Base-by-base conservation (phyloP, 768 basidiomycete genomes). In the Lactarius vividus region DNA sequence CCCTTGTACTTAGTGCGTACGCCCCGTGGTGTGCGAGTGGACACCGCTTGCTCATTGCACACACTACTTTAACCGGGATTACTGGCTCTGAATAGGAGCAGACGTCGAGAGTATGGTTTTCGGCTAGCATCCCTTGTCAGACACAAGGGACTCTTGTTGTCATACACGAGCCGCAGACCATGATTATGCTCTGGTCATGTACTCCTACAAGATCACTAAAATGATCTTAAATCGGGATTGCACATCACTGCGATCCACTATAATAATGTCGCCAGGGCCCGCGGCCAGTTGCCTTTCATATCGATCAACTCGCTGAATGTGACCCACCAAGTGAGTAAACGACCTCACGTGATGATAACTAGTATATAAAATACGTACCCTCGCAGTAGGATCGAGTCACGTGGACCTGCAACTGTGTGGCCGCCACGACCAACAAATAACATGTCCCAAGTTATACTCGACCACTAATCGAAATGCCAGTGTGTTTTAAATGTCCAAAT, bases 1-100 rank as follows among this genome's bases (percentile, higher is more conserved):
- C 62, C 61, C 52, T 26, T 61, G 4, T 28, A 66, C 31, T 61
- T 56, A 11, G 56, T 66, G 46, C 61, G 61, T 15, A 54, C 55
- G 39, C 60, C 62, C 29, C 61, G 60, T 9, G 57, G 16, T 35
- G 65, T 66, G 56, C 46, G 37, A 39, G 29, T n/a, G 29, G 29
- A n/a, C 28, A 11, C 16, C 20, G 29, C 61, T 31, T 33, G 53
- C 35, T 26, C 55, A 0, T n/a, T 3, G 18, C 3, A 16, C 6
- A 54, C 52, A 52, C 13, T 7, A 23, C 49, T 26, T 52, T 11
- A 18, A 5, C 13, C 40, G 2, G 8, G 18, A 49, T 5, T 10
- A 23, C 11, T 26, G 46, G 46, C 46, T 23, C 10, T 46, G n/a
- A 8, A 42, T 2, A 31, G 31, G 33, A n/a, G 37, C 11, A 23